These are phyloP conservation scores for Macrophomina phaseolina DNA, from an alignment of 2,329 filamentous ascomycete genomes.

Conservation along the genomic window DNA sequence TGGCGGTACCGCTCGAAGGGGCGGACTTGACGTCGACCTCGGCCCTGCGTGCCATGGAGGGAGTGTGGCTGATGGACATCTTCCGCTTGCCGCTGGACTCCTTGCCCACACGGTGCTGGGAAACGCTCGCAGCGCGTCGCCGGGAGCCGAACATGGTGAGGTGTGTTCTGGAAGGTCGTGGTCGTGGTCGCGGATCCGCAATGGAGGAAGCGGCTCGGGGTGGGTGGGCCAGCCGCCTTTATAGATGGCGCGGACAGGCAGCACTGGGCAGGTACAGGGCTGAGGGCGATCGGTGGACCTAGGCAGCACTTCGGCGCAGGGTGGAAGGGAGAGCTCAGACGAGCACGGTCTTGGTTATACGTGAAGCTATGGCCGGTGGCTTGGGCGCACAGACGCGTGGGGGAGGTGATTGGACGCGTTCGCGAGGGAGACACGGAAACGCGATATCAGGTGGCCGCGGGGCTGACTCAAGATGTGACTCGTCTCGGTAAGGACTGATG, in stretches of 20 bases:
- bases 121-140: constrained; percentile 44
- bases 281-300: constrained; percentile 23
- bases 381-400: constrained; percentile 25
- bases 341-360: neutral
- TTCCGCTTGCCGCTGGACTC: constrained; percentile 44
- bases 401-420: constrained; percentile 30
- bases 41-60: constrained; percentile 32
- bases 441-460: constrained; percentile 45
- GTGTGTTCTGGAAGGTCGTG: constrained; percentile 16
- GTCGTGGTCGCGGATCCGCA: constrained; percentile 9
- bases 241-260: constrained; percentile 15
- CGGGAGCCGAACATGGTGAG: constrained; percentile 44
- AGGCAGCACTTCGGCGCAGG: constrained; percentile 25
- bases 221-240: constrained; percentile 20
- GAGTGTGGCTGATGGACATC: constrained; percentile 40
- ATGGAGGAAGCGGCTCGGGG: constrained; percentile 9
- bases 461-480: constrained; percentile 22
- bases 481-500: constrained; percentile 37
- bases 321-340: constrained; percentile 19
- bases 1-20: constrained; percentile 19
- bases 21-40: constrained; percentile 42
- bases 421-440: constrained; percentile 35
- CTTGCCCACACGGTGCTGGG: constrained; percentile 47
- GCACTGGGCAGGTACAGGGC: constrained; percentile 10
- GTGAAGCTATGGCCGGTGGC: constrained; percentile 16